These are phyloP conservation scores for Aspergillus ruber DNA, from an alignment of 2,329 filamentous ascomycete genomes.

Conservation along the genomic window DNA sequence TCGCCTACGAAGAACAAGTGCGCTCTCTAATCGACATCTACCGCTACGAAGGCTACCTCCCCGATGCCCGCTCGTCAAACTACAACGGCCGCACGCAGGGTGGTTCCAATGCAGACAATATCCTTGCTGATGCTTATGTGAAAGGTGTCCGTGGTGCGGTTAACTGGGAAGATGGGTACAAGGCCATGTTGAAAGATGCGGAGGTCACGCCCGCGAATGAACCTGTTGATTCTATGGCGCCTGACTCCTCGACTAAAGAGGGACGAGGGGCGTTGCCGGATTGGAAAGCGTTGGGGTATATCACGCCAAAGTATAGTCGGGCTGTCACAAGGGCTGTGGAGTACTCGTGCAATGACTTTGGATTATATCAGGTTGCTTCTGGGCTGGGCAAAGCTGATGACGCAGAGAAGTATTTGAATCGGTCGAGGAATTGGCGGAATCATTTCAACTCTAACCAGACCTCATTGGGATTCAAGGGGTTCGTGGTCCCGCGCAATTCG, in stretches of 20 bases:
- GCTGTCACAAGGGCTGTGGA: slow-evolving; percentile 61
- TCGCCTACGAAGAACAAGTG: slow-evolving; percentile 58
- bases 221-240: slow-evolving; percentile 46
- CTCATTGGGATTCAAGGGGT: slow-evolving; percentile 57
- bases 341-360: slow-evolving; percentile 65
- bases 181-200: slow-evolving; percentile 61
- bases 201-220: slow-evolving; percentile 57
- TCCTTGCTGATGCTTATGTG: slow-evolving; percentile 65
- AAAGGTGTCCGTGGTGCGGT: slow-evolving; percentile 57
- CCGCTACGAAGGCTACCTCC: slow-evolving; percentile 58
- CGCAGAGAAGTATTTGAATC: slow-evolving; percentile 53
- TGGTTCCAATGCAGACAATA: slow-evolving; percentile 64
- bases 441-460: slow-evolving; percentile 59
- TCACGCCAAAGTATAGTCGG: slow-evolving; percentile 56
- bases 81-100: slow-evolving; percentile 65
- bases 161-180: slow-evolving; percentile 58
- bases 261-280: slow-evolving; percentile 63
- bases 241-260: slow-evolving; percentile 58
- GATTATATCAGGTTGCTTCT: slow-evolving; percentile 57
- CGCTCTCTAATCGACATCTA: slow-evolving; percentile 64
- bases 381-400: slow-evolving; percentile 50
- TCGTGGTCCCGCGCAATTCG: slow-evolving; percentile 56
- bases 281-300: slow-evolving; percentile 60
- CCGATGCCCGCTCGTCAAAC: slow-evolving; percentile 61
- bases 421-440: slow-evolving; percentile 64